These are phyloP conservation scores for Backusella tarrabulga DNA, from an alignment of 192 early-diverging fungal genomes.

Conservation along the genomic window DNA sequence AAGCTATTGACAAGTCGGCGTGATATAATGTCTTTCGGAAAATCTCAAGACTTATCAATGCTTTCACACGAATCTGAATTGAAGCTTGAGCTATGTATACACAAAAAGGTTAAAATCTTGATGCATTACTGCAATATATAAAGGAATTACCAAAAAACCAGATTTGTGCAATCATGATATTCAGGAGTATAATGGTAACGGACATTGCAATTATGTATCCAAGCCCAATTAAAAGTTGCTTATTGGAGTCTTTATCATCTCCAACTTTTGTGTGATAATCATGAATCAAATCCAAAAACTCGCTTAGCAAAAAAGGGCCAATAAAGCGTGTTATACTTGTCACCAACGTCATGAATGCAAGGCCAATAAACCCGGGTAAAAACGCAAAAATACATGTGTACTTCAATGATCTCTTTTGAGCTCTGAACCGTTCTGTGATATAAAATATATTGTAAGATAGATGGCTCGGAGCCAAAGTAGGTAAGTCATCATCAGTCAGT, in stretches of 20 bases:
- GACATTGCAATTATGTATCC: slow-evolving; percentile 54
- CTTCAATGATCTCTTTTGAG: neutral
- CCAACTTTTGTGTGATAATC: neutral
- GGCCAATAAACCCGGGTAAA: neutral
- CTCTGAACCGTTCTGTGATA: slow-evolving; percentile 20
- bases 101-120: slow-evolving; percentile 7
- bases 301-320: slow-evolving; percentile 31
- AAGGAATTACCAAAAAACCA: slow-evolving; percentile 31
- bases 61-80: slow-evolving; percentile 33
- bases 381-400: neutral
- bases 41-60: slow-evolving; percentile 48
- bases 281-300: slow-evolving; percentile 20
- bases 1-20: slow-evolving; percentile 41
- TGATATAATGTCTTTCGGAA: slow-evolving; percentile 57
- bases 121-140: slow-evolving; percentile 10
- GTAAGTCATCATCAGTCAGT: slow-evolving; percentile 28
- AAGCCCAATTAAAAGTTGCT: slow-evolving; percentile 1
- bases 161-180: slow-evolving; percentile 13
- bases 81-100: slow-evolving; percentile 3
- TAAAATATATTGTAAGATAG: slow-evolving; percentile 36
- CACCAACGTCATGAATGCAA: neutral
- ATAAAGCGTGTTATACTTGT: slow-evolving; percentile 1
- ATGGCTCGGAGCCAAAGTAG: slow-evolving; percentile 26
- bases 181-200: slow-evolving; percentile 51
- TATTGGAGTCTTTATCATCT: neutral